A percentile compares a stretch with the other conserved stretches of the same genome.
These are phyloP conservation scores for Hypoxylon sp. DNA, from an alignment of 2,329 filamentous ascomycete species.

Conservation along the genomic window DNA sequence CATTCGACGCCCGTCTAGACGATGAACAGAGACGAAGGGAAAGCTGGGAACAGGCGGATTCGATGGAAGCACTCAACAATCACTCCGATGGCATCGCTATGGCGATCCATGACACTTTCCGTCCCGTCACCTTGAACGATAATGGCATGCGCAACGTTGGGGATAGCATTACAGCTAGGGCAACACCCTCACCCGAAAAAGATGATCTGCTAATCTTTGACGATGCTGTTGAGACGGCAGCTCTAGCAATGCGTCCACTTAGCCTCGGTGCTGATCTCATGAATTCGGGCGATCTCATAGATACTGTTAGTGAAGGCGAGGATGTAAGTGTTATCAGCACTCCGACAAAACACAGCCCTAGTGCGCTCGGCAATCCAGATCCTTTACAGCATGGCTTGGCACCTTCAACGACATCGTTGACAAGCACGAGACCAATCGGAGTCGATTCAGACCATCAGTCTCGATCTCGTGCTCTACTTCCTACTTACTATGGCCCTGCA, in stretches of 20 bases:
- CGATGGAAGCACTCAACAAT: background rate
- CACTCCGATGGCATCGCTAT: background rate
- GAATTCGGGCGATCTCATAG: background rate
- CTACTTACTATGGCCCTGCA: background rate
- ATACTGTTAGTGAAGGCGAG: background rate
- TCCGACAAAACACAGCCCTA: background rate
- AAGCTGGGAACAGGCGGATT: background rate
- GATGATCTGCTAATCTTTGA: constrained; percentile 29
- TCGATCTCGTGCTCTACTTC: background rate
- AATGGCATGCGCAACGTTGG: constrained; percentile 45
- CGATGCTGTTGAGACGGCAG: constrained; percentile 5
- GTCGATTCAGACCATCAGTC: background rate
- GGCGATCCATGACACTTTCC: constrained; percentile 45
- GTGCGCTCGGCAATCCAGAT: too few species aligned
- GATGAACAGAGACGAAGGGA: constrained; percentile 37
- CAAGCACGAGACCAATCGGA: background rate
- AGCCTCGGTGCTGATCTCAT: background rate
- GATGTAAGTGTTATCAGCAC: background rate
- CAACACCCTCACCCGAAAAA: constrained; percentile 34
- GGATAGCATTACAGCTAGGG: constrained; percentile 25
- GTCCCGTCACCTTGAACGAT: constrained; percentile 44
- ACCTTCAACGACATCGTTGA: background rate
- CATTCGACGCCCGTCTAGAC: constrained; percentile 43
- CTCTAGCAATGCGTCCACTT: background rate
- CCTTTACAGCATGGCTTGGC: background rate